These are phyloP conservation scores for Diplodia mutila DNA, from an alignment of 2,329 filamentous ascomycete genomes.

Conservation along the genomic window DNA sequence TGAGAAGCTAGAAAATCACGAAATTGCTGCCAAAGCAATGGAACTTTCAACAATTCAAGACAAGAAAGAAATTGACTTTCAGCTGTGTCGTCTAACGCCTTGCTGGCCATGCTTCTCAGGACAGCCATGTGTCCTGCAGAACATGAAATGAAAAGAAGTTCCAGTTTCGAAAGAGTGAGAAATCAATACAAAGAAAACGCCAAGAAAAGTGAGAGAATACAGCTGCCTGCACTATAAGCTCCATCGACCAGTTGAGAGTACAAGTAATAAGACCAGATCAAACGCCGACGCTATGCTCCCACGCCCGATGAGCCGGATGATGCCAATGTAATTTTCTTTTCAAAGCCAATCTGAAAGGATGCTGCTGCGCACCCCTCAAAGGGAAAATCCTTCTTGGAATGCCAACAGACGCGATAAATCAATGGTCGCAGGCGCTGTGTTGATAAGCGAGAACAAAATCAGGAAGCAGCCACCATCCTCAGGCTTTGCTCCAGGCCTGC, in stretches of 20 bases:
- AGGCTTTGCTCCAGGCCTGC: constrained; percentile 6
- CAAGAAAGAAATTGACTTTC: neutral
- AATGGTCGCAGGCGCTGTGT: neutral
- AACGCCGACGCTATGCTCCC: constrained; percentile 21
- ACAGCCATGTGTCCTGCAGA: neutral
- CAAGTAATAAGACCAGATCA: neutral
- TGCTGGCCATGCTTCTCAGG: neutral
- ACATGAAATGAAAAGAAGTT: neutral
- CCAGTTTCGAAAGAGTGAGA: neutral
- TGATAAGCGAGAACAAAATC: neutral
- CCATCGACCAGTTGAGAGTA: neutral
- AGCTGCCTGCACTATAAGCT: neutral
- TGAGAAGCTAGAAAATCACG: neutral
- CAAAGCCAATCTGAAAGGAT: neutral
- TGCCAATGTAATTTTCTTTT: neutral
- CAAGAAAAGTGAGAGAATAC: neutral
- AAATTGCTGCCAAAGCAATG: neutral
- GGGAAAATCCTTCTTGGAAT: neutral
- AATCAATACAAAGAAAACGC: neutral
- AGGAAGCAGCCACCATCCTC: constrained; percentile 23
- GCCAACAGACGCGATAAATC: neutral
- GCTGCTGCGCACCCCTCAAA: neutral
- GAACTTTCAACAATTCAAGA: neutral
- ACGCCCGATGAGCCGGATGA: neutral
- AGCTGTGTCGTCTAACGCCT: neutral